Conservation (phyloP, 352 stramenopile genomes). For the Phytopythium kandeliae region DNA sequence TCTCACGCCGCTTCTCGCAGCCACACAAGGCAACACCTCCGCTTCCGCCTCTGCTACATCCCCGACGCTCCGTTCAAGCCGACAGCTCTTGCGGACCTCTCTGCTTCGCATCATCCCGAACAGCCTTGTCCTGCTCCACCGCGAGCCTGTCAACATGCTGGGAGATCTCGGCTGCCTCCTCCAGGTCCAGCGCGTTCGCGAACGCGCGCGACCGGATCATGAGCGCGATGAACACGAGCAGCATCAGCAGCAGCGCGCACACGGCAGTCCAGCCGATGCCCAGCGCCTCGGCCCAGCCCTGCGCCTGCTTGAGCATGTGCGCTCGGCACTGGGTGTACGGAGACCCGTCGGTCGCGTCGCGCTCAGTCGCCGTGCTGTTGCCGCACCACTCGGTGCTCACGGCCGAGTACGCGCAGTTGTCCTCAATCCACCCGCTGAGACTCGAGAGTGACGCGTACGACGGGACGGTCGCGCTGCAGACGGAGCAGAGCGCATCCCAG, state of each 20-base stretch:
- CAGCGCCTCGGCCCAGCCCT: conserved; percentile 4
- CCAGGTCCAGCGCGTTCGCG: conserved; percentile 4
- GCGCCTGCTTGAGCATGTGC: neutral
- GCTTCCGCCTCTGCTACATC: too few species aligned
- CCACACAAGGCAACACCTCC: too few species aligned
- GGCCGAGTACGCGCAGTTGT: conserved; percentile 3
- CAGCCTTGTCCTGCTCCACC: too few species aligned
- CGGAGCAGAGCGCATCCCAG: neutral
- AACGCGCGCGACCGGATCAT: conserved; percentile 1
- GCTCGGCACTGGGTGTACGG: neutral
- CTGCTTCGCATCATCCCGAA: neutral
- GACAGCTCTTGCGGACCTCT: too few species aligned
- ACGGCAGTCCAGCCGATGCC: conserved; percentile 1
- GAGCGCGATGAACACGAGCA: conserved; percentile 3
- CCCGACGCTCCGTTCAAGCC: too few species aligned
- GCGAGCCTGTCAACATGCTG: too few species aligned
- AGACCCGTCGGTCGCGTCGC: neutral
- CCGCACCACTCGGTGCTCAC: neutral
- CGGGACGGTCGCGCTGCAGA: neutral
- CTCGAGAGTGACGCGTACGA: neutral
- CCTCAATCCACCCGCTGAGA: conserved; percentile 3
- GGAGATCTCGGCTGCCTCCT: neutral
- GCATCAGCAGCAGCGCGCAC: neutral
- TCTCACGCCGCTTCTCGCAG: too few species aligned
- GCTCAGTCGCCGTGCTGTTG: neutral